A percentile compares a stretch with the other conserved stretches of the same genome.
phyloP scores from a whole-genome alignment of 208 protist genomes.

The Trypanosoma vivax region DNA sequence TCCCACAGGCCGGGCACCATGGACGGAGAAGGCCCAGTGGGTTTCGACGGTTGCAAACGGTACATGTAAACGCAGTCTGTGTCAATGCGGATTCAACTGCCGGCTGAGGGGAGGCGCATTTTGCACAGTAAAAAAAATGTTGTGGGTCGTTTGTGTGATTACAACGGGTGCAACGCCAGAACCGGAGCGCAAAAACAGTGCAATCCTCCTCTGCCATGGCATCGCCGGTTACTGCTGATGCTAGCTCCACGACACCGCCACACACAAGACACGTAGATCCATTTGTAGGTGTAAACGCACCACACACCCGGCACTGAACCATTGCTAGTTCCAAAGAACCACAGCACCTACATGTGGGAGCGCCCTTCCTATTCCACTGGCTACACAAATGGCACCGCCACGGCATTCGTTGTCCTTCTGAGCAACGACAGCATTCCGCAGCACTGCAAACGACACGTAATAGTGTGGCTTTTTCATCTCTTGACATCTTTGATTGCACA shows the following conservation, averaged over 20 bases:
- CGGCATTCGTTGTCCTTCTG: slow-evolving; percentile 26
- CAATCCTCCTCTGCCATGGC: slow-evolving; percentile 3
- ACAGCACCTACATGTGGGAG: slow-evolving; percentile 41
- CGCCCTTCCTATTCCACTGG: slow-evolving; percentile 48
- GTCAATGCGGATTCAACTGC: slow-evolving; percentile 16
- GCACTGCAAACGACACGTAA: neutral
- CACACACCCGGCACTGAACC: slow-evolving; percentile 44
- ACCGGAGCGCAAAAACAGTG: slow-evolving; percentile 38
- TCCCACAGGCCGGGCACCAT: slow-evolving; percentile 34
- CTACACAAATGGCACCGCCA: slow-evolving; percentile 57
- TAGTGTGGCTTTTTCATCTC: neutral
- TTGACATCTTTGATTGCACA: neutral
- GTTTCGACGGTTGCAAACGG: slow-evolving; percentile 13
- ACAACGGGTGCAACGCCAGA: slow-evolving; percentile 63
- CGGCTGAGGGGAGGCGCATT: slow-evolving; percentile 22
- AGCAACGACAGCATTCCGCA: slow-evolving; percentile 6
- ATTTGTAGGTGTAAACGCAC: slow-evolving; percentile 35
- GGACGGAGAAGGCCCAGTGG: slow-evolving; percentile 33
- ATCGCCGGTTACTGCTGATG: neutral
- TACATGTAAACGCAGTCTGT: slow-evolving; percentile 25
- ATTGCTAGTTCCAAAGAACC: slow-evolving; percentile 31
- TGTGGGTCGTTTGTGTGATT: slow-evolving; percentile 38
- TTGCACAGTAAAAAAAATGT: slow-evolving; percentile 57
- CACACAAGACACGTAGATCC: slow-evolving; percentile 14
- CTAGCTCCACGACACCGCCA: slow-evolving; percentile 7